Percentiles rank a stretch among this genome's conserved stretches.
Evolutionary conservation across 1,284 basidiomycete genomes (phyloP).

Genomic region (Sporisorium scitamineum): DNA sequence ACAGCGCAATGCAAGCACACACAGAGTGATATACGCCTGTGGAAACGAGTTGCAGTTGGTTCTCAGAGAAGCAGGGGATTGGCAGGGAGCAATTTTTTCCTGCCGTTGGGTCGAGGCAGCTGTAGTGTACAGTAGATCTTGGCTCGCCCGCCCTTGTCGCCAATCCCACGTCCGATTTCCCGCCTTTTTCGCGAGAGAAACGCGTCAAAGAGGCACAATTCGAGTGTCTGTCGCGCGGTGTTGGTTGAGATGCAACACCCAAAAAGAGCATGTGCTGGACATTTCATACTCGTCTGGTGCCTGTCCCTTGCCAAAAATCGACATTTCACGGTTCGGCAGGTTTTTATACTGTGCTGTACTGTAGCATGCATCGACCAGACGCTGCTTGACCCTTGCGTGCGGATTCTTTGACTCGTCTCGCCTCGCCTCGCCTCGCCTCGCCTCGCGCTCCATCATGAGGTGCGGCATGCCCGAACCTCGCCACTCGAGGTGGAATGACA

Average conservation of each 20-base stretch:
- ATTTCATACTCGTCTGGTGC: background rate
- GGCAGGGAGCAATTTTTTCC: too few species aligned
- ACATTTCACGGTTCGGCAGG: background rate
- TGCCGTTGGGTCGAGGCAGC: too few species aligned
- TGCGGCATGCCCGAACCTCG: background rate
- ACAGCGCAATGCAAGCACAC: background rate
- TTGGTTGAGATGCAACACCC: background rate
- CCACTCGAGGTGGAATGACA: background rate
- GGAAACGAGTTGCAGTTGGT: background rate
- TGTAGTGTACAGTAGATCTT: slow-evolving; percentile 1
- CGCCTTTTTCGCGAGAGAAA: background rate
- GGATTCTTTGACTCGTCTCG: background rate
- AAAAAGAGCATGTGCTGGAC: too few species aligned
- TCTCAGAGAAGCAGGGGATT: background rate
- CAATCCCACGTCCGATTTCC: background rate
- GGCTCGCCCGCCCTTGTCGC: background rate
- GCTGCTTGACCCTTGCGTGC: background rate
- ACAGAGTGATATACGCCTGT: slow-evolving; percentile 3
- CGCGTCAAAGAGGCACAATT: background rate
- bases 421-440: too few species aligned
- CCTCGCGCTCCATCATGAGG: too few species aligned
- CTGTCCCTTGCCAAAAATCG: background rate
- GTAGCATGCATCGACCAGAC: too few species aligned
- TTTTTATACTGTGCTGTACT: background rate
- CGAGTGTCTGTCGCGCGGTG: background rate